Percentiles rank a stretch among this genome's conserved stretches.
Evolutionary conservation across 257 asterid genomes (phyloP).

Genomic region (Scutellaria galericulata): DNA sequence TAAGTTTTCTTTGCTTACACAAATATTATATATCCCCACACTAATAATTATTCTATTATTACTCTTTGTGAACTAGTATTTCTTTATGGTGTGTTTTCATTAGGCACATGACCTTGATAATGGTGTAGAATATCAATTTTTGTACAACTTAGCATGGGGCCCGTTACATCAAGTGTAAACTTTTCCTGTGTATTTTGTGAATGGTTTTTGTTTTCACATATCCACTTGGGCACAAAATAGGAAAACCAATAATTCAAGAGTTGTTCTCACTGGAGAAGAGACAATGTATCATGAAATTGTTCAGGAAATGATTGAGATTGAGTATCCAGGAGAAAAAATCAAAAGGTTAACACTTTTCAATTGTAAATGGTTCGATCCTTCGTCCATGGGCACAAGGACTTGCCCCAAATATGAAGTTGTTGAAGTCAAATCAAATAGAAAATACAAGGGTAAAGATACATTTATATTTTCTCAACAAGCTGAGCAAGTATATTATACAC

Average conservation of each 20-base stretch:
- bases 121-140: not conserved
- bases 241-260: not conserved
- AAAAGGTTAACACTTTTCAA: too few relatives aligned
- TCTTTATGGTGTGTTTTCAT: not conserved
- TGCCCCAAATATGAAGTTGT: too few relatives aligned
- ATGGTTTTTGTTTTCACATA: conserved; percentile 7
- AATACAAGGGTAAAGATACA: too few relatives aligned
- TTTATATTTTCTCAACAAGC: too few relatives aligned
- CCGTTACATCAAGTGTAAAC: not conserved
- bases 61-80: too few relatives aligned
- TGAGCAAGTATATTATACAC: not conserved
- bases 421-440: too few relatives aligned
- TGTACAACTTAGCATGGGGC: not conserved
- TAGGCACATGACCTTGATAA: not conserved
- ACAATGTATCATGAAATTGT: not conserved
- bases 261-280: not conserved
- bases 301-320: not conserved
- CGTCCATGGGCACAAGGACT: too few relatives aligned
- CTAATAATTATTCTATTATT: not conserved
- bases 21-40: not conserved
- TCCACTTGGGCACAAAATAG: not conserved
- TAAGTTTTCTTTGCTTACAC: not conserved
- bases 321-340: too few relatives aligned
- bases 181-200: not conserved
- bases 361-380: too few relatives aligned